Conservation (phyloP, 2,329 filamentous ascomycete species). For the Fusarium sp. region DNA sequence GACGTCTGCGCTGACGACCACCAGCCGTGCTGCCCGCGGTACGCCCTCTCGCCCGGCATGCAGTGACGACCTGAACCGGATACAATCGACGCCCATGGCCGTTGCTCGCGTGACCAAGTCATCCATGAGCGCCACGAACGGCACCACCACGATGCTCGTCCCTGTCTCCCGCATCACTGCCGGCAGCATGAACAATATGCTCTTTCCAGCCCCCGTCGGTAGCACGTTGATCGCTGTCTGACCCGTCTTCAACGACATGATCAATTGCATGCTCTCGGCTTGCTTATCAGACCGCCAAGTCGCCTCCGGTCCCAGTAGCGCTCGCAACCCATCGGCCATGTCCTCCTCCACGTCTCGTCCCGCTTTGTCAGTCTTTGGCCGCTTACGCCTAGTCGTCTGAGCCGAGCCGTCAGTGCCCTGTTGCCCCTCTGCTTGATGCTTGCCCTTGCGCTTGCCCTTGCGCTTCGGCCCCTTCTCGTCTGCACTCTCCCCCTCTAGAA, state of each 20-base stretch:
- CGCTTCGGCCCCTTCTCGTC: background rate
- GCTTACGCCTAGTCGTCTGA: background rate
- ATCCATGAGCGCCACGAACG: background rate
- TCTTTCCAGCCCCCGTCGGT: background rate
- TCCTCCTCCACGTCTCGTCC: background rate
- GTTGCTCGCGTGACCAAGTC: background rate
- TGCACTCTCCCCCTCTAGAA: background rate
- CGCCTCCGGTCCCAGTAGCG: background rate
- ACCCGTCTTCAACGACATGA: background rate
- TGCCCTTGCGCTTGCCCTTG: background rate
- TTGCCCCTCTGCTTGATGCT: background rate
- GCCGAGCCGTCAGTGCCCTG: background rate
- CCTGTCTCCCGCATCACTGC: background rate
- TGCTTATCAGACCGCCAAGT: background rate
- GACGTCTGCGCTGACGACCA: background rate
- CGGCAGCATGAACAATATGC: background rate
- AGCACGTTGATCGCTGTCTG: background rate
- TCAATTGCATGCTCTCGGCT: background rate
- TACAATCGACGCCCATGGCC: background rate
- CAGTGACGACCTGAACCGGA: background rate
- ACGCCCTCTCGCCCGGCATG: background rate
- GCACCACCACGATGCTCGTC: background rate
- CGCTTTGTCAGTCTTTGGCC: background rate
- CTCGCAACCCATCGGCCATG: background rate
- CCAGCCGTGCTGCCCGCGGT: background rate